phyloP scores from a whole-genome alignment of 2,329 filamentous ascomycete species.

The Tolypocladium endophyticum region DNA sequence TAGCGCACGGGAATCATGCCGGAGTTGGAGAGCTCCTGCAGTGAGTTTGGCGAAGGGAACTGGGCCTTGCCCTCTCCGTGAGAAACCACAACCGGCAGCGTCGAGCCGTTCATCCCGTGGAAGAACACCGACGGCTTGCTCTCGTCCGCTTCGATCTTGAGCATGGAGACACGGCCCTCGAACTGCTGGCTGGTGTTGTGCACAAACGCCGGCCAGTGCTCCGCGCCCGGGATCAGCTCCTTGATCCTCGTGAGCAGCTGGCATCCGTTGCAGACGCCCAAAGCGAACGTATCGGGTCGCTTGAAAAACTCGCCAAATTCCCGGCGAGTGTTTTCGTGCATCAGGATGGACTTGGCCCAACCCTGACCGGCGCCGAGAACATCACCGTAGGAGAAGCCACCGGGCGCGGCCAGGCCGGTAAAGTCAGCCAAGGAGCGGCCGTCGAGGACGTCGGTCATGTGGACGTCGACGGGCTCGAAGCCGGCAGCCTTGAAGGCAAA shows the following conservation, averaged over 20 bases:
- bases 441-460: constrained; percentile 88
- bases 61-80: constrained; percentile 83
- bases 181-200: constrained; percentile 81
- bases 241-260: constrained; percentile 80
- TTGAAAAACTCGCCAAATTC: constrained; percentile 83
- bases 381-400: constrained; percentile 92
- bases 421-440: constrained; percentile 74
- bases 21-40: constrained; percentile 46
- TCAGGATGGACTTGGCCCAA: constrained; percentile 88
- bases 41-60: constrained; percentile 45
- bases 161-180: constrained; percentile 81
- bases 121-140: constrained; percentile 66
- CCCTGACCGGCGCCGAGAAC: constrained; percentile 83
- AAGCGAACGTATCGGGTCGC: constrained; percentile 77
- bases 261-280: constrained; percentile 96
- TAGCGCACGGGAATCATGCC: constrained; percentile 73
- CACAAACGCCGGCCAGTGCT: constrained; percentile 77
- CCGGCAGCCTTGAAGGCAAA: constrained; percentile 89
- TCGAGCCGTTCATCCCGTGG: constrained; percentile 73
- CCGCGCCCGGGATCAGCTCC: constrained; percentile 75
- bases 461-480: constrained; percentile 84
- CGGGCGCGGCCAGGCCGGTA: constrained; percentile 83
- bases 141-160: constrained; percentile 54
- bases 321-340: constrained; percentile 64
- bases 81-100: constrained; percentile 75